Evolutionary conservation across 2,329 filamentous ascomycete species (phyloP).

Genomic region (Tothia fuscella): DNA sequence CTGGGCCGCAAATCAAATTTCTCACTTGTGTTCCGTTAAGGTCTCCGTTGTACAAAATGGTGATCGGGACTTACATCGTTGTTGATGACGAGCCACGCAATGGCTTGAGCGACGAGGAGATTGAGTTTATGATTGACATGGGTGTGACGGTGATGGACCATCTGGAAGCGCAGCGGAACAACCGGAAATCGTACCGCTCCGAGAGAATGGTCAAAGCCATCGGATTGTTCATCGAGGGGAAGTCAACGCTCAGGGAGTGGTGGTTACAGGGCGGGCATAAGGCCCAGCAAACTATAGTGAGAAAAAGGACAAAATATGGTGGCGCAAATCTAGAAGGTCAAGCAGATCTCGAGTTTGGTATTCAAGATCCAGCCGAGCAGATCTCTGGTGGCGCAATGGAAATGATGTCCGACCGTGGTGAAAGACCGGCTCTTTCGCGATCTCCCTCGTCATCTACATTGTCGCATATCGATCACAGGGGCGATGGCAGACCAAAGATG

Average conservation of each 20-base stretch:
- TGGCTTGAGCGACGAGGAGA: conserved; percentile 12
- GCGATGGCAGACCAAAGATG: neutral
- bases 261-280: conserved; percentile 1
- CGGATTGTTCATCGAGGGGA: conserved; percentile 13
- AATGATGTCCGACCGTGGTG: neutral
- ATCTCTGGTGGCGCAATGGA: neutral
- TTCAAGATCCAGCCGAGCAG: conserved; percentile 1
- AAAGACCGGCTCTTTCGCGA: neutral
- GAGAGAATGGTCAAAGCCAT: conserved; percentile 14
- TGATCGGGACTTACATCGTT: conserved; percentile 23
- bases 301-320: neutral
- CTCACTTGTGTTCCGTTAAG: neutral
- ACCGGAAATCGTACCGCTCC: conserved; percentile 10
- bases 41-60: neutral
- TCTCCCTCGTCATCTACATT: conserved; percentile 1
- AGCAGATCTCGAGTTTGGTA: conserved; percentile 4
- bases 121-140: conserved; percentile 13
- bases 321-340: neutral
- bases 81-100: conserved; percentile 19
- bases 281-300: neutral
- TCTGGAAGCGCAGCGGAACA: conserved; percentile 12
- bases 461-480: neutral
- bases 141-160: conserved; percentile 13
- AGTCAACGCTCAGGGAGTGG: conserved; percentile 6
- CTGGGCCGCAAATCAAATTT: neutral